These are phyloP conservation scores for Fraxinus velutina DNA, from an alignment of 305 asterid species.

Conservation along the genomic window DNA sequence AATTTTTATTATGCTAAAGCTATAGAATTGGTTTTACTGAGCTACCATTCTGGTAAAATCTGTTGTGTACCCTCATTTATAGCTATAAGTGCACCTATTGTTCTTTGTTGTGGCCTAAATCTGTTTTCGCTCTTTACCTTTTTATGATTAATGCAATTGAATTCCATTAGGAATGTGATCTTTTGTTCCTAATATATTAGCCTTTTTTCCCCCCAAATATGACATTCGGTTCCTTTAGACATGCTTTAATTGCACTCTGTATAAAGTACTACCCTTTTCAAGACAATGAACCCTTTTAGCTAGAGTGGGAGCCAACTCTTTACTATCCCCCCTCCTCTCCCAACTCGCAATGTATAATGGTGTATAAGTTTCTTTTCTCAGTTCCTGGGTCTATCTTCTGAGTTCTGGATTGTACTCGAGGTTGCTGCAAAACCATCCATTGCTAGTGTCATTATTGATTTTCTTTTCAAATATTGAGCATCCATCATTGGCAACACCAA, in stretches of 20 bases:
- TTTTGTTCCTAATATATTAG: neutral
- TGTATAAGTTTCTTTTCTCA: conserved; percentile 2
- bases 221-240: neutral
- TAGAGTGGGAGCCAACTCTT: neutral
- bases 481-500: conserved; percentile 6
- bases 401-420: conserved; percentile 6
- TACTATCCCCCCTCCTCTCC: neutral
- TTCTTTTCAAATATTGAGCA: conserved; percentile 7
- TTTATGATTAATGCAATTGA: neutral
- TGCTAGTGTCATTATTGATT: conserved; percentile 3
- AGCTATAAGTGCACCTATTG: neutral
- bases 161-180: neutral
- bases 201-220: neutral
- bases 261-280: neutral
- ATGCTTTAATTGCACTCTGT: neutral
- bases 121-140: neutral
- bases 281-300: neutral
- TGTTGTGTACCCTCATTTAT: neutral
- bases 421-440: conserved; percentile 14
- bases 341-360: neutral
- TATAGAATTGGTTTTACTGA: neutral
- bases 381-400: neutral
- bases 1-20: neutral
- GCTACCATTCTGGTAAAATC: neutral
- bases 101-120: neutral